These are phyloP conservation scores for Ceriops decandra DNA, from an alignment of 345 rosid species.

Conservation along the genomic window DNA sequence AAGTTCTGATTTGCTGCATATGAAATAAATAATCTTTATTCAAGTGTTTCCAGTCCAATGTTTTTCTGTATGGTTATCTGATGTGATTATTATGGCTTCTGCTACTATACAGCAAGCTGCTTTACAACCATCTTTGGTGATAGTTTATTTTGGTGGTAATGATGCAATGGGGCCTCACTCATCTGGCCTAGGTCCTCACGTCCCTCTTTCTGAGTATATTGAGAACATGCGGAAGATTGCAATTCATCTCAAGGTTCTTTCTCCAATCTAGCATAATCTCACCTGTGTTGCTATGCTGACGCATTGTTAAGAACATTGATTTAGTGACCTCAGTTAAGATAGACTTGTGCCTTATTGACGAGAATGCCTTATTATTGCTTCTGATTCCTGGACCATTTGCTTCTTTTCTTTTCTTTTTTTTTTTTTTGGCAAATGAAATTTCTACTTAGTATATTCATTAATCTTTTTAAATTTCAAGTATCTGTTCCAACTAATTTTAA, in stretches of 20 bases:
- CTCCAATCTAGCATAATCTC: background rate
- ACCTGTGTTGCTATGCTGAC: background rate
- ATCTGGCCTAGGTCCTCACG: slow-evolving; percentile 93
- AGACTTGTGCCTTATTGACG: too few species aligned
- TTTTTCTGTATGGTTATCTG: background rate
- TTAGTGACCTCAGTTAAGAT: too few species aligned
- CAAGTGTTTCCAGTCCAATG: background rate
- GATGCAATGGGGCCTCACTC: slow-evolving; percentile 96
- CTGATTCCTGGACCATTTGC: background rate
- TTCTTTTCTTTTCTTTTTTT: background rate
- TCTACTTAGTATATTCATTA: background rate
- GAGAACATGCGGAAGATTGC: slow-evolving; percentile 82
- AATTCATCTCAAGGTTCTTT: slow-evolving; percentile 68
- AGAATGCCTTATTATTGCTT: too few species aligned
- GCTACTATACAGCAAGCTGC: slow-evolving; percentile 49
- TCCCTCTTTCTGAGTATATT: slow-evolving; percentile 67
- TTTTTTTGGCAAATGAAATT: background rate
- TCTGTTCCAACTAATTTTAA: background rate
- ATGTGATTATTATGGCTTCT: background rate
- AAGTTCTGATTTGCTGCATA: too few species aligned
- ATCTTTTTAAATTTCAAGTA: background rate
- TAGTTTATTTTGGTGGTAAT: slow-evolving; percentile 96
- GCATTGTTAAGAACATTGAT: too few species aligned
- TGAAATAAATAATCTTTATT: too few species aligned
- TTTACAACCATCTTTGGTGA: slow-evolving; percentile 69